A percentile compares a stretch with the other conserved stretches of the same genome.
phyloP scores from a whole-genome alignment of 1,284 basidiomycete genomes.

The Sanghuangporus sanghuang region DNA sequence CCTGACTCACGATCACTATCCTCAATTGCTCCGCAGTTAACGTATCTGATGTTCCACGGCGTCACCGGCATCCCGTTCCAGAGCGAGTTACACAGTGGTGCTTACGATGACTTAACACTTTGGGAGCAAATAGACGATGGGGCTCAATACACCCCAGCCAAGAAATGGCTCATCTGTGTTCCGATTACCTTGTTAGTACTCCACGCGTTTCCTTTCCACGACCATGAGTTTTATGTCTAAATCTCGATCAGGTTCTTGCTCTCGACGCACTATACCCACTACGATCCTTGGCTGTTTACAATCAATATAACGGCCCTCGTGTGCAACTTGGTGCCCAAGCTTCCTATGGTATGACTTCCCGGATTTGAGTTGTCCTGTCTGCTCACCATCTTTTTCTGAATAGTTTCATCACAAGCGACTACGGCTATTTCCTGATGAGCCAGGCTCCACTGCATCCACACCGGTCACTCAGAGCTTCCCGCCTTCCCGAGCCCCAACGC shows the following conservation, averaged over 20 bases:
- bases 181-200: conserved; percentile 85
- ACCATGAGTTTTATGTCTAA: conserved; percentile 9
- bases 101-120: conserved; percentile 94
- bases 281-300: conserved; percentile 88
- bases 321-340: conserved; percentile 88
- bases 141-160: conserved; percentile 96
- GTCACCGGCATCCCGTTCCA: conserved; percentile 97
- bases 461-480: conserved; percentile 55
- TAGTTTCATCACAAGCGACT: conserved; percentile 78
- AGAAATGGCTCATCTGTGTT: conserved; percentile 94
- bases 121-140: conserved; percentile 99
- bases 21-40: conserved; percentile 51
- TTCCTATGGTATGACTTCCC: conserved; percentile 67
- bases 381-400: conserved; percentile 2
- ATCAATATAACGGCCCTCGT: conserved; percentile 87
- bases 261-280: conserved; percentile 97
- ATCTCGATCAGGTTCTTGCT: conserved; percentile 72
- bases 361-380: neutral
- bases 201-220: conserved; percentile 2
- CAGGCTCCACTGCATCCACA: conserved; percentile 54
- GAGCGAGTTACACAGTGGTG: conserved; percentile 81
- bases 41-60: conserved; percentile 99
- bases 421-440: conserved; percentile 60
- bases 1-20: neutral
- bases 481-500: neutral